Evolutionary conservation across 768 basidiomycete genomes (phyloP).

Genomic region (Tulasnella sp.): DNA sequence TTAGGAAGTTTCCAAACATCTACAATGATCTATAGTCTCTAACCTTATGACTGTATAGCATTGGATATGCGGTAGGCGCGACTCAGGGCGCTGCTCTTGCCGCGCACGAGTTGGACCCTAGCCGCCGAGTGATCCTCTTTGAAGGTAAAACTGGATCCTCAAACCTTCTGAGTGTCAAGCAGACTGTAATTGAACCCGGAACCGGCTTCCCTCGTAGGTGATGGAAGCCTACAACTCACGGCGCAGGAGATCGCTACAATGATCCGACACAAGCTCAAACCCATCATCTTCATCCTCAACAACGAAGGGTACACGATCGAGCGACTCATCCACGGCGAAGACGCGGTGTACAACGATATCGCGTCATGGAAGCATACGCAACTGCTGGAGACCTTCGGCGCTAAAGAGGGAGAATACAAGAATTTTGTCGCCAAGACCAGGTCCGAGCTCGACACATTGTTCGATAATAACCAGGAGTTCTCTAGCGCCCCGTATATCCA

Average conservation of each 20-base stretch:
- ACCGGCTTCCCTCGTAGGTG: too few relatives aligned
- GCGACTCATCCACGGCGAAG: constrained; percentile 18
- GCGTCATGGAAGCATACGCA: constrained; percentile 26
- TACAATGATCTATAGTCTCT: too few relatives aligned
- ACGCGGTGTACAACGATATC: constrained; percentile 26
- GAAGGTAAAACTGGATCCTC: constrained; percentile 22
- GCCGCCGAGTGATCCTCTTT: constrained; percentile 29
- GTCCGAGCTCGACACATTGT: too few relatives aligned
- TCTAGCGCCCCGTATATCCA: too few relatives aligned
- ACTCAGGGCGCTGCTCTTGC: constrained; percentile 28
- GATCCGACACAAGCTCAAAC: constrained; percentile 29
- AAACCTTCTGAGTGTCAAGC: too few relatives aligned
- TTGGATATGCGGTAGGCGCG: constrained; percentile 30
- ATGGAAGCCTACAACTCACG: constrained; percentile 20
- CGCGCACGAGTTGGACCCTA: constrained; percentile 25
- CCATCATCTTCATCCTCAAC: constrained; percentile 31
- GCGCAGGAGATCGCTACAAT: constrained; percentile 24
- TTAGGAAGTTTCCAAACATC: too few relatives aligned
- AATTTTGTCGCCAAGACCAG: too few relatives aligned
- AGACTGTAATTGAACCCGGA: too few relatives aligned
- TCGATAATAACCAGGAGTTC: too few relatives aligned
- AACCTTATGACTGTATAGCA: too few relatives aligned
- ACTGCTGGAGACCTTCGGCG: too few relatives aligned
- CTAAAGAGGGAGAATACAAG: too few relatives aligned
- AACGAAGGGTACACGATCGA: constrained; percentile 35